A percentile compares a stretch with the other conserved stretches of the same genome.
These are phyloP conservation scores for Protomyces gravidus DNA, from an alignment of 1,139 yeast species.

Conservation along the genomic window DNA sequence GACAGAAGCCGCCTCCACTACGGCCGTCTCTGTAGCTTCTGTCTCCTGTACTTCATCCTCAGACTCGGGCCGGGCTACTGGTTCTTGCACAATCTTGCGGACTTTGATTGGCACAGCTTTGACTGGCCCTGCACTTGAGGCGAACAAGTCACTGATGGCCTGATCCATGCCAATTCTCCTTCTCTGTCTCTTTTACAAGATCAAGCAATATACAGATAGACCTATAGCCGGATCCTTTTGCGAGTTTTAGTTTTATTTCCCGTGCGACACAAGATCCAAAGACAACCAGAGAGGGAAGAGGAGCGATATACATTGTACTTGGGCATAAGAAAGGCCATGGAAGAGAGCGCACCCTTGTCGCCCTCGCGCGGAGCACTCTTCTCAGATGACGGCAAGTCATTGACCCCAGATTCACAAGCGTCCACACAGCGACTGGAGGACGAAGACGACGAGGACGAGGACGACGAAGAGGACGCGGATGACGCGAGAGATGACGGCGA, in stretches of 20 bases:
- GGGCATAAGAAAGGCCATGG: neutral
- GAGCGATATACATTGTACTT: too few relatives aligned
- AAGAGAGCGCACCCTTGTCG: neutral
- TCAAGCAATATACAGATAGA: neutral
- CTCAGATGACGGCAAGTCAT: constrained; percentile 21
- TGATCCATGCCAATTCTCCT: neutral
- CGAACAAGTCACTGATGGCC: neutral
- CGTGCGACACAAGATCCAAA: too few relatives aligned
- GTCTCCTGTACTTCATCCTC: constrained; percentile 30
- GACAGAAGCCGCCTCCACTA: constrained; percentile 22
- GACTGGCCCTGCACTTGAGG: constrained; percentile 14
- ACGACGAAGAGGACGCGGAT: neutral
- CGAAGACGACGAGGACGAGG: constrained; percentile 1
- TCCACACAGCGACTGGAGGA: constrained; percentile 14
- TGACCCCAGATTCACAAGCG: constrained; percentile 27
- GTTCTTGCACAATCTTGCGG: constrained; percentile 30
- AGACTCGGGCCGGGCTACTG: constrained; percentile 35
- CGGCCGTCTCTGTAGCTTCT: neutral
- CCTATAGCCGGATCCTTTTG: too few relatives aligned
- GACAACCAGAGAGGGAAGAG: too few relatives aligned
- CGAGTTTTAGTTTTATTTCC: too few relatives aligned
- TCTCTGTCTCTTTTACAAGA: too few relatives aligned
- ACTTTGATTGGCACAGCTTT: constrained; percentile 10
- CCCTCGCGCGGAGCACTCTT: constrained; percentile 10
- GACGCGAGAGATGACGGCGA: too few relatives aligned